phyloP scores from a whole-genome alignment of 805 yeast genomes.

The Myxozyma kluyveri region DNA sequence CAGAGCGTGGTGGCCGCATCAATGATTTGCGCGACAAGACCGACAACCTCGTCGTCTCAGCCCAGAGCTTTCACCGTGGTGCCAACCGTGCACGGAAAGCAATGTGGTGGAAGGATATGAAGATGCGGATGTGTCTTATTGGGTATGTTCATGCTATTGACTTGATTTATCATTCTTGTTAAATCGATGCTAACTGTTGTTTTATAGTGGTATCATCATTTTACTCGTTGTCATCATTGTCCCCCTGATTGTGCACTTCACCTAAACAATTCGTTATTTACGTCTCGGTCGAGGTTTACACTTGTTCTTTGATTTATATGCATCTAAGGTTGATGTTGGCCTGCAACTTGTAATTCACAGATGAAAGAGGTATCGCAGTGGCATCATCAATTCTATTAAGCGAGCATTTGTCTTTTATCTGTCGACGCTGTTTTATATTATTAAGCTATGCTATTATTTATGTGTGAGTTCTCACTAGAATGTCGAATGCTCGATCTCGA shows the following conservation, averaged over 20 bases:
- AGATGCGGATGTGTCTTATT: conserved; percentile 88
- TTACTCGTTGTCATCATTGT: conserved; percentile 83
- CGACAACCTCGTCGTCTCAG: conserved; percentile 84
- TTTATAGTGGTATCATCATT: conserved; percentile 62
- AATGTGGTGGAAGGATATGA: conserved; percentile 99
- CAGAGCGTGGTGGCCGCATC: conserved; percentile 87
- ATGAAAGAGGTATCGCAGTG: no score
- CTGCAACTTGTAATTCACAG: no score
- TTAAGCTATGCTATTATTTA: no score
- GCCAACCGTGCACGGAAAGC: conserved; percentile 97
- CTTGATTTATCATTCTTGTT: not conserved
- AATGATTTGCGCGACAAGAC: conserved; percentile 92
- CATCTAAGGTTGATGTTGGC: no score
- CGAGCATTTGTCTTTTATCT: no score
- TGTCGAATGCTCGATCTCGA: no score
- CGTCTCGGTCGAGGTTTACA: no score
- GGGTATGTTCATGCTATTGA: conserved; percentile 38
- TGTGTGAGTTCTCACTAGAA: no score
- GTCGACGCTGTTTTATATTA: no score
- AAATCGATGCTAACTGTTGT: not conserved
- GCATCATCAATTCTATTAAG: no score
- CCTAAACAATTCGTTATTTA: no score
- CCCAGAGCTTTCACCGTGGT: conserved; percentile 92
- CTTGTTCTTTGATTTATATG: no score
- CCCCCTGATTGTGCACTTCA: conserved; percentile 87